Evolutionary conservation across 768 basidiomycete species (phyloP).

Genomic region (Hericium rajendrae): DNA sequence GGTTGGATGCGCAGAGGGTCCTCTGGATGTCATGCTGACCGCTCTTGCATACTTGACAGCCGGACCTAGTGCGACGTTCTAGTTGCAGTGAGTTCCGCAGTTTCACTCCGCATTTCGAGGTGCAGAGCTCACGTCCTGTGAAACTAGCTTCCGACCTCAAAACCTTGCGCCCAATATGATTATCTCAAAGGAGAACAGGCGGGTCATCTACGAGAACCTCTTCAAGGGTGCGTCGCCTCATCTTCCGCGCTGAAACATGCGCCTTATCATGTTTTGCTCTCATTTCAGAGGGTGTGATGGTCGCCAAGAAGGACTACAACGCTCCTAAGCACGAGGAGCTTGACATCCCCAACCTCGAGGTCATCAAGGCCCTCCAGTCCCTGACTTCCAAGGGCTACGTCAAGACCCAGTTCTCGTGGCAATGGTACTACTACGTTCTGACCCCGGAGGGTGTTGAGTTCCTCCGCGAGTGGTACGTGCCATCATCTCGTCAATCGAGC

Average conservation of each 20-base stretch:
- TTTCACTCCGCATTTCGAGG: neutral
- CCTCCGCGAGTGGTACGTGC: conserved; percentile 75
- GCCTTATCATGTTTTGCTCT: neutral
- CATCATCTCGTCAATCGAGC: neutral
- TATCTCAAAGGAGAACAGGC: conserved; percentile 91
- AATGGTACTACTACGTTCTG: conserved; percentile 97
- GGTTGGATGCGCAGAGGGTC: neutral
- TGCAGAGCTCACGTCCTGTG: neutral
- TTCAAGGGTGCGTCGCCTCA: conserved; percentile 79
- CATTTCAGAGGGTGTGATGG: conserved; percentile 84
- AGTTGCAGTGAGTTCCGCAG: conserved; percentile 26
- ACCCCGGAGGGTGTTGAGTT: conserved; percentile 97
- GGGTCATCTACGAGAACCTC: conserved; percentile 97
- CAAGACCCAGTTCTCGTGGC: conserved; percentile 99
- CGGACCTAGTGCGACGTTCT: conserved; percentile 25
- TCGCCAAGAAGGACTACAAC: conserved; percentile 99
- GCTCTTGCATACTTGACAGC: conserved; percentile 14
- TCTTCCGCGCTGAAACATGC: neutral
- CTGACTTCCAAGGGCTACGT: conserved; percentile 72
- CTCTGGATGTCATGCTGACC: conserved; percentile 11
- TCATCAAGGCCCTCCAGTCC: conserved; percentile 64
- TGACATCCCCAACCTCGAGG: conserved; percentile 55
- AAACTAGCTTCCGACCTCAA: conserved; percentile 23
- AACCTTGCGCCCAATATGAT: conserved; percentile 63
- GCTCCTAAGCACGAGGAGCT: conserved; percentile 93